Base-by-base conservation (phyloP, 345 rosid species). In the Streptanthus diversifolius region DNA sequence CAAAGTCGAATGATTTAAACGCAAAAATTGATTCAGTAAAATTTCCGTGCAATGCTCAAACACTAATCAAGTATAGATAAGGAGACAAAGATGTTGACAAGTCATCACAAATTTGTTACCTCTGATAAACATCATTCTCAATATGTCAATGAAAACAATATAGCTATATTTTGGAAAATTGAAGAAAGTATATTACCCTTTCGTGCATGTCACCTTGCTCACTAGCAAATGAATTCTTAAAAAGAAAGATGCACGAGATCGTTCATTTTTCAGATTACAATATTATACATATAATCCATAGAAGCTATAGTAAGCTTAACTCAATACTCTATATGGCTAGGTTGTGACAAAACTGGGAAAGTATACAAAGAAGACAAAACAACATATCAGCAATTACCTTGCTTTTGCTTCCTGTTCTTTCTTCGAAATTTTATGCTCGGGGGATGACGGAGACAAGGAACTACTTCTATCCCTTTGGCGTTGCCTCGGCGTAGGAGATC, bases 381-480 rank as follows among this genome's bases (percentile, higher is more conserved):
- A 74, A 41, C 17, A 32, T 25, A 2, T 9, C 55, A 29, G 2
- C 3, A 39, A 52, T 49, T 78, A 83, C 92, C 89, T 80, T 39
- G 83, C 88, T 77, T 81, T 88, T 8, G 83, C 82, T 71, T 85
- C 84, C 53, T 79, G 84, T 51, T 85, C 90, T 77, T 81, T 87
- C 74, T 81, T 84, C 44, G 79, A 80, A 70, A 13, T 58, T 54
- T 60, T 81, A 52, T 72, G 83, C 41, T 85, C 88, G 4, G 58
- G 29, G 60, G 86, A 68, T 1, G 80, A 54, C 15, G 87, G 85
- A 77, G 92, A 90, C 41, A 76, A 30, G 2, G 91, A 84, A 24
- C 52, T 52, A 60, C 81, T 77, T 77, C 59, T 81, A 29, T 64
- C 87, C 9, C 83, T 77, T 45, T 81, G 76, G 60, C 66, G 88